These are phyloP conservation scores for Pleurotus tuber-regium DNA, from an alignment of 768 basidiomycete genomes.

Conservation along the genomic window DNA sequence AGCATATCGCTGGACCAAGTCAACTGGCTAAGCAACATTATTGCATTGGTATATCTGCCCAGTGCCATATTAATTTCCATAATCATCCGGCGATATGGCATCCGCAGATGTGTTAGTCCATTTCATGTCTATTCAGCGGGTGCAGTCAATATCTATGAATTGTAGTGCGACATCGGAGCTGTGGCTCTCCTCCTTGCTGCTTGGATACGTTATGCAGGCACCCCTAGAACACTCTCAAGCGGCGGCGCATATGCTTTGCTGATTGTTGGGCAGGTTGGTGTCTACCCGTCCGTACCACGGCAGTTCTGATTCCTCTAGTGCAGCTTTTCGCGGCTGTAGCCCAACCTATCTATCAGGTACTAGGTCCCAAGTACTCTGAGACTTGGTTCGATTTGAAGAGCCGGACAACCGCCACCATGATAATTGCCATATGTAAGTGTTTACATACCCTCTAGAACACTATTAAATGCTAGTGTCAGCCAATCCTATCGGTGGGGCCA, in stretches of 20 bases:
- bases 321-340: constrained; percentile 64
- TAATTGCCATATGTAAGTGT: constrained; percentile 45
- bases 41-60: constrained; percentile 61
- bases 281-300: neutral
- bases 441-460: neutral
- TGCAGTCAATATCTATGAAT: neutral
- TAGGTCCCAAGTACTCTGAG: constrained; percentile 81
- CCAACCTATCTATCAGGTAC: constrained; percentile 73
- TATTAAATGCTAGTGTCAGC: constrained; percentile 36
- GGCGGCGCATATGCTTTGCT: constrained; percentile 61
- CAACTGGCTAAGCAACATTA: constrained; percentile 79
- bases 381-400: constrained; percentile 78
- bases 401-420: constrained; percentile 75
- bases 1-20: constrained; percentile 67
- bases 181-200: constrained; percentile 54
- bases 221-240: constrained; percentile 48
- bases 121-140: constrained; percentile 12
- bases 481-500: constrained; percentile 70
- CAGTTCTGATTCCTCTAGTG: neutral
- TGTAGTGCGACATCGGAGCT: constrained; percentile 64
- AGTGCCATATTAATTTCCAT: constrained; percentile 57
- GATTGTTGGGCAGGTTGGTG: constrained; percentile 64
- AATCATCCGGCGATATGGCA: constrained; percentile 55
- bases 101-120: constrained; percentile 56
- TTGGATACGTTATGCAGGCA: constrained; percentile 80